These are phyloP conservation scores for Dalbergia cochinchinensis DNA, from an alignment of 306 rosid species.

Conservation along the genomic window DNA sequence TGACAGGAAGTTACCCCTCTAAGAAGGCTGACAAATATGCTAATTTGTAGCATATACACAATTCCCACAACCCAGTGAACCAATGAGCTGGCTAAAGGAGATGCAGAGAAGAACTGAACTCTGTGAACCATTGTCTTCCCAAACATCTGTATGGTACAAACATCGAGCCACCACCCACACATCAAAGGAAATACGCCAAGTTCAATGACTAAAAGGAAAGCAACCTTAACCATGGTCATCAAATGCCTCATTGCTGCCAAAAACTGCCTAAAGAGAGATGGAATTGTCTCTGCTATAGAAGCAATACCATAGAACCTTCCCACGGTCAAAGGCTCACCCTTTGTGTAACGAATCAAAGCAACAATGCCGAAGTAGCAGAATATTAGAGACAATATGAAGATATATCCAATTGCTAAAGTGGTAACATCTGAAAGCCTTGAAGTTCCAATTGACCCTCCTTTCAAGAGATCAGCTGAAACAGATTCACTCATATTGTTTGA, in stretches of 20 bases:
- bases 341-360: constrained; percentile 85
- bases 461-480: constrained; percentile 72
- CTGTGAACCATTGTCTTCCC: constrained; percentile 98
- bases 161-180: constrained; percentile 99
- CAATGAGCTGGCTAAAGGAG: constrained; percentile 96
- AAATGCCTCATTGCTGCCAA: constrained; percentile 98
- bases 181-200: constrained; percentile 98
- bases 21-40: constrained; percentile 99
- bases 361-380: constrained; percentile 83
- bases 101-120: constrained; percentile 91
- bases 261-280: constrained; percentile 97
- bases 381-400: constrained; percentile 76
- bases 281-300: constrained; percentile 91
- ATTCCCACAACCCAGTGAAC: constrained; percentile 99
- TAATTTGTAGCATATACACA: constrained; percentile 96
- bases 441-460: constrained; percentile 70
- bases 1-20: constrained; percentile 81
- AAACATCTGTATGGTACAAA: constrained; percentile 95
- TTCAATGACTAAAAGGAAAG: constrained; percentile 97
- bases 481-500: constrained; percentile 69
- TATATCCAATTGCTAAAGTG: constrained; percentile 93
- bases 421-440: constrained; percentile 94
- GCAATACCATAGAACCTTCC: constrained; percentile 94
- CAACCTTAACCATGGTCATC: constrained; percentile 99
- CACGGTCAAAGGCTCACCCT: constrained; percentile 88